Conservation (phyloP, 1,139 yeast genomes). For the Oligophagozyma castellii region DNA sequence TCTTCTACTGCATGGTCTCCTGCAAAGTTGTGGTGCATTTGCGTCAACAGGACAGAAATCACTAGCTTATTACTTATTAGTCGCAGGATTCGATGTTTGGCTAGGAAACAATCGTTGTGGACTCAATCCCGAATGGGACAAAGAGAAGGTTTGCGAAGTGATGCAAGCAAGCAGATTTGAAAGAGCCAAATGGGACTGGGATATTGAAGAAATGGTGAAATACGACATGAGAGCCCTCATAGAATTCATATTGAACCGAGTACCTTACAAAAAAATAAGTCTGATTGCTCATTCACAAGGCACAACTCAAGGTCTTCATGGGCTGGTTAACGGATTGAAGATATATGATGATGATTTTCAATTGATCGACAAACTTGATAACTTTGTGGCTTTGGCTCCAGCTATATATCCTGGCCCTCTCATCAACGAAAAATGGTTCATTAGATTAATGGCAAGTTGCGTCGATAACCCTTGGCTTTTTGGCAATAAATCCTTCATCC, state of each 20-base stretch:
- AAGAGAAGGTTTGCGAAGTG: slow-evolving; percentile 29
- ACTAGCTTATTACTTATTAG: slow-evolving; percentile 48
- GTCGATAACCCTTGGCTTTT: slow-evolving; percentile 36
- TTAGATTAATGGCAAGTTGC: slow-evolving; percentile 28
- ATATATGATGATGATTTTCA: slow-evolving; percentile 28
- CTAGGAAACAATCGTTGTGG: slow-evolving; percentile 87
- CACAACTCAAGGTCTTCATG: slow-evolving; percentile 67
- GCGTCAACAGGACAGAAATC: slow-evolving; percentile 72
- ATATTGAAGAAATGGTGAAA: slow-evolving; percentile 62
- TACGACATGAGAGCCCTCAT: slow-evolving; percentile 67
- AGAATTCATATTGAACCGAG: slow-evolving; percentile 38
- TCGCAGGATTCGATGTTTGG: slow-evolving; percentile 79
- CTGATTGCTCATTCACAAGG: slow-evolving; percentile 88
- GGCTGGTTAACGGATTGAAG: slow-evolving; percentile 31
- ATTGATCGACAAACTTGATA: slow-evolving; percentile 38
- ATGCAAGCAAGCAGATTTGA: too few relatives aligned
- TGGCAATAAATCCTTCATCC: slow-evolving; percentile 51
- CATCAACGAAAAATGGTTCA: slow-evolving; percentile 43
- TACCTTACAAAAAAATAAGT: slow-evolving; percentile 34
- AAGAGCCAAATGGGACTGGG: slow-evolving; percentile 84
- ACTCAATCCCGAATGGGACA: slow-evolving; percentile 45
- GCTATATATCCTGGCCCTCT: slow-evolving; percentile 80
- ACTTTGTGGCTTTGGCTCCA: slow-evolving; percentile 73
- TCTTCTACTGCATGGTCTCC: slow-evolving; percentile 67
- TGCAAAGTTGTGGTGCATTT: slow-evolving; percentile 78